Evolutionary conservation across 345 rosid species (phyloP).

Genomic region (Moricandia arvensis): DNA sequence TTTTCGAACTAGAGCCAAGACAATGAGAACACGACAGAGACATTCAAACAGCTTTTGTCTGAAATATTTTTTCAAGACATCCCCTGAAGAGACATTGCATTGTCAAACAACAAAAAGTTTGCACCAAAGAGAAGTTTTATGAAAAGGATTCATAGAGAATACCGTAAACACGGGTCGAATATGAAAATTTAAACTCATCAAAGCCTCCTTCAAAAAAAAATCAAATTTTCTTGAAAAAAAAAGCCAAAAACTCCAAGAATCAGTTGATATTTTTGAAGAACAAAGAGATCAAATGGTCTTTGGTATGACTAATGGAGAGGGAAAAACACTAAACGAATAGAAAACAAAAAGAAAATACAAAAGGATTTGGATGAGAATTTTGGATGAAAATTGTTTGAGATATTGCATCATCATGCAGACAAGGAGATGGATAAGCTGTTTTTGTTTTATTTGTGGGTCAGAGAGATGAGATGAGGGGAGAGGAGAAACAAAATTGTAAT

Average conservation of each 20-base stretch:
- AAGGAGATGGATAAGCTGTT: constrained; percentile 29
- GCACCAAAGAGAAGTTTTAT: neutral
- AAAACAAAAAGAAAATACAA: constrained; percentile 3
- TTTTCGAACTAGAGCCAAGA: constrained; percentile 39
- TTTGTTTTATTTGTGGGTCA: constrained; percentile 32
- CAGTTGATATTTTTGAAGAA: constrained; percentile 1
- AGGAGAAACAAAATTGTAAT: constrained; percentile 2
- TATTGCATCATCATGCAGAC: constrained; percentile 30
- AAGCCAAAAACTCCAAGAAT: constrained; percentile 20
- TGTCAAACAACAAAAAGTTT: constrained; percentile 10
- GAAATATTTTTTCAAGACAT: constrained; percentile 17
- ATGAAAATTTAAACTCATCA: constrained; percentile 26
- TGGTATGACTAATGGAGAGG: neutral
- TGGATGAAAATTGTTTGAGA: neutral
- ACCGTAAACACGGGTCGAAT: constrained; percentile 11
- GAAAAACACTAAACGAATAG: neutral
- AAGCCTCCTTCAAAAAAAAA: neutral
- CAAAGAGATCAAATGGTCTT: neutral
- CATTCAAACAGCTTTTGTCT: constrained; percentile 27
- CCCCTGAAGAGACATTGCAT: constrained; percentile 21
- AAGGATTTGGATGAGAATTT: constrained; percentile 12
- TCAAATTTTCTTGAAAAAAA: constrained; percentile 7
- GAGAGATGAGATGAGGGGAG: constrained; percentile 6
- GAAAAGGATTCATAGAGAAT: neutral
- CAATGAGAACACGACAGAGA: constrained; percentile 19